Base-by-base conservation (phyloP, 2,329 filamentous ascomycete species). In the Fusarium sp. region DNA sequence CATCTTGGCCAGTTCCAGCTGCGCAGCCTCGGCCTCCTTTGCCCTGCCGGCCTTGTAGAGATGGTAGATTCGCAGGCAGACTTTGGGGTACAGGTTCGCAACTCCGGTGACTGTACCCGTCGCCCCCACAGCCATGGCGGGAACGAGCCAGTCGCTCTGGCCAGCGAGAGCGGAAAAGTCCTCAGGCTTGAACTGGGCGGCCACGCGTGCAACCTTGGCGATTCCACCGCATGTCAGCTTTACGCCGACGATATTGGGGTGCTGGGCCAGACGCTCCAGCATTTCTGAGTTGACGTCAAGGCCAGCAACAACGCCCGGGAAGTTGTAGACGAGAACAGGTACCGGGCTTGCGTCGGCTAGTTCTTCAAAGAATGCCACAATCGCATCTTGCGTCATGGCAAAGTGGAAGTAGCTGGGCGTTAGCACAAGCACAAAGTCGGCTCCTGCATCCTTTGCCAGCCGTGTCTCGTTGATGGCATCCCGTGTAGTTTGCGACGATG, bases 181-280 rank as follows among this genome's bases (percentile, higher is more conserved):
- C 3, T 83, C 78, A 0, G 81, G 73, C 0, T 80, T 73, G 55
- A 89, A 76, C 58, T 78, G 72, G 14, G 78, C 79, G 7, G 75
- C 71, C 4, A 92, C 80, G 9, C 89, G 80, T 4, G 86, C 85
- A 44, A 92, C 82, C 75, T 92, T 92, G 55, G 87, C 89, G 29
- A 90, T 89, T 65, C 85, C 87, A n/a, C 88, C 89, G 69, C 89
- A 91, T 3, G 88, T 91, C 51, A 91, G 77, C 77, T 91, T 91
- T 48, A 87, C 85, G 27, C 87, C 88, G 46, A 89, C 84, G 63
- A 91, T 88, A 63, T 89, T 90, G 37, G 80, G 75, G 70, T 88
- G 84, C 56, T 80, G 74, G 11, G 83, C 81, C 5, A 90, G 77
- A 0, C 77, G 75, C 3, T 82, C 77, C 61, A 91, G 86, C 66